phyloP scores from a whole-genome alignment of 805 yeast species.

The Candida broadrunensis region DNA sequence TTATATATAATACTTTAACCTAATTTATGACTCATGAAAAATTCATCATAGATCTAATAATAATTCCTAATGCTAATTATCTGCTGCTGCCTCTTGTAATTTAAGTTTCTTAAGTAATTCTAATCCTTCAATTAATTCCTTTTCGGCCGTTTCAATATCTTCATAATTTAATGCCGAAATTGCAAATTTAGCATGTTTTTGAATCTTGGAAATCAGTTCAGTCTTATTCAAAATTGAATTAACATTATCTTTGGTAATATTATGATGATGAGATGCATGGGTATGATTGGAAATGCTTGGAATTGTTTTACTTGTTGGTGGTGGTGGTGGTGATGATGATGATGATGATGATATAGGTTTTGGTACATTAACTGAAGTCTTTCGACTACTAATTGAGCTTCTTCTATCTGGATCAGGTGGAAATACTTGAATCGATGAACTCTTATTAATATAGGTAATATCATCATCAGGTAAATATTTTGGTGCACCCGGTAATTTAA shows the following conservation, averaged over 20 bases:
- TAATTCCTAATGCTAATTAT: too few relatives aligned
- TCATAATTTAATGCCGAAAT: slow-evolving; percentile 78
- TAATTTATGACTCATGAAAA: too few relatives aligned
- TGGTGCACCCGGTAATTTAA: slow-evolving; percentile 42
- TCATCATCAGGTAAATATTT: slow-evolving; percentile 40
- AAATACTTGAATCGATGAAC: slow-evolving; percentile 35
- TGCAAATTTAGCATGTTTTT: slow-evolving; percentile 71
- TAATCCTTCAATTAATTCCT: slow-evolving; percentile 55
- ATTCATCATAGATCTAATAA: too few relatives aligned
- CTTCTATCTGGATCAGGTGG: slow-evolving; percentile 15
- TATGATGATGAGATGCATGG: slow-evolving; percentile 1
- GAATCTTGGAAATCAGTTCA: slow-evolving; percentile 57
- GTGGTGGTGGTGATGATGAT: not conserved
- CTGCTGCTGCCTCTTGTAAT: slow-evolving; percentile 7
- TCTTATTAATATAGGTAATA: slow-evolving; percentile 31
- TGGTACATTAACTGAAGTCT: not conserved
- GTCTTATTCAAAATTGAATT: slow-evolving; percentile 50
- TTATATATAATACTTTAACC: too few relatives aligned
- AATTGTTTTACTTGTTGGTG: not conserved
- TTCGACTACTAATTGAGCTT: slow-evolving; percentile 2
- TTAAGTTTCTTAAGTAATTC: slow-evolving; percentile 29
- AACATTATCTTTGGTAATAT: slow-evolving; percentile 36
- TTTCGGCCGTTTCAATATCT: slow-evolving; percentile 65
- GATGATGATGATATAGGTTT: not conserved
- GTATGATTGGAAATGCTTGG: not conserved